Base-by-base conservation (phyloP, 2,329 filamentous ascomycete species). In the Trichoderma atrobrunneum region DNA sequence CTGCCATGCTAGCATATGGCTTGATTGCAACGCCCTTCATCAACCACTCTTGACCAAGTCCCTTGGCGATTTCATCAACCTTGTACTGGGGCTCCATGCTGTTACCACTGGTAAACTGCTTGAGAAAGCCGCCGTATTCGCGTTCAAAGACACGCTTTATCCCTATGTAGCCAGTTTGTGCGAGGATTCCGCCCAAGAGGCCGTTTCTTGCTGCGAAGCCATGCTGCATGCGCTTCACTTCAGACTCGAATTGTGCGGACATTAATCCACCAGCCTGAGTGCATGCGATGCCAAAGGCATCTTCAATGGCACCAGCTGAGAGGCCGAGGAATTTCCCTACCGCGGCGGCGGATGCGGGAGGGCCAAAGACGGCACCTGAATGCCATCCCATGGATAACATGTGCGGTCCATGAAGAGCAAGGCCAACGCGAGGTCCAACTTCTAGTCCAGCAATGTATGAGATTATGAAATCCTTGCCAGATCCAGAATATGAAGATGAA, bases 161-260 rank as follows among this genome's bases (percentile, higher is more conserved):
- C 0, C 83, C 84, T 1, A 77, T 75, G 72, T 85, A 86, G 2
- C 80, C 81, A 1, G 76, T 76, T 30, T 77, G 74, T 2, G 82
- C 81, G 34, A 85, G 73, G 3, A 85, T 68, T 0, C 82, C 79
- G 0, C 76, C 81, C 18, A 85, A 78, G 0, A 85, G 77, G 1
- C 83, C 83, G 71, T 82, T 84, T 7, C 83, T 79, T 7, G 83
- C 80, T 0, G 83, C 82, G 73, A 85, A 85, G 6, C 80, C 83
- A 72, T 85, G 84, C 74, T 85, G 83, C 80, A 85, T 82, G 2
- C 82, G 80, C 75, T 85, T 86, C 0, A 81, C 79, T 72, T 81
- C 80, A n/a, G 80, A 80, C 59, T 81, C 84, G 70, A 80, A 85
- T 72, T 84, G 81, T 5, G 82, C 83, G 3, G 80, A 78, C 81